Conservation (phyloP, 208 protist species). For the Leishmania guyanensis region DNA sequence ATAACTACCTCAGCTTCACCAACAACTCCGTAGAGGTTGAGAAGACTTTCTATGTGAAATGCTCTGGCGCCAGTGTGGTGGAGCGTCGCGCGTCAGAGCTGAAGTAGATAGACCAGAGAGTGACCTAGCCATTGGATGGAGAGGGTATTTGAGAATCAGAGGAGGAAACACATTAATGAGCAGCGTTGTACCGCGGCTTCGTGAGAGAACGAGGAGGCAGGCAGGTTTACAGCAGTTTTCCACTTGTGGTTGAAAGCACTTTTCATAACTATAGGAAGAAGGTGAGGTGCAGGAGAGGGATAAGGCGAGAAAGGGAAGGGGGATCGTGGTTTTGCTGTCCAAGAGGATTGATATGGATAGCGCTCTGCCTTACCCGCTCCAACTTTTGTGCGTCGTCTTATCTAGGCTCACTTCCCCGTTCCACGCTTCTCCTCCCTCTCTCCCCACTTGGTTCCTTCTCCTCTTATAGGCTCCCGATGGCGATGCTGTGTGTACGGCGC, state of each 20-base stretch:
- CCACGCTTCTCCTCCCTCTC: background rate
- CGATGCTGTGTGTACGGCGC: background rate
- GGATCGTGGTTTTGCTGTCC: background rate
- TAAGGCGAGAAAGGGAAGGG: background rate
- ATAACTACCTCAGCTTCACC: constrained; percentile 55
- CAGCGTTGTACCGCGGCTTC: background rate
- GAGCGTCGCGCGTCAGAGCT: constrained; percentile 27
- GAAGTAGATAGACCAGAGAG: background rate
- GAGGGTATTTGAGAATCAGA: background rate
- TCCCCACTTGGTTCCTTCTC: background rate
- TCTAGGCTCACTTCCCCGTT: background rate
- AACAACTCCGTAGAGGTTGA: constrained; percentile 37
- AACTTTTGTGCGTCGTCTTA: background rate
- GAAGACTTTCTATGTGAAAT: constrained; percentile 35
- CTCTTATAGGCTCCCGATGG: background rate
- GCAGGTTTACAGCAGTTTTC: background rate
- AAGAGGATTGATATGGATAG: background rate
- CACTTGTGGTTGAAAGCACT: background rate
- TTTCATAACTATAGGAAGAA: background rate
- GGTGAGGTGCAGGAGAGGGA: background rate
- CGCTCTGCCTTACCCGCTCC: background rate
- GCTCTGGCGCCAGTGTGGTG: constrained; percentile 24
- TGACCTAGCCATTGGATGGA: background rate
- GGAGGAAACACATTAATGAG: background rate
- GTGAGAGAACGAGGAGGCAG: background rate